A percentile compares a stretch with the other conserved stretches of the same genome.
phyloP scores from a whole-genome alignment of 306 rosid species.

The Castanea sativa region DNA sequence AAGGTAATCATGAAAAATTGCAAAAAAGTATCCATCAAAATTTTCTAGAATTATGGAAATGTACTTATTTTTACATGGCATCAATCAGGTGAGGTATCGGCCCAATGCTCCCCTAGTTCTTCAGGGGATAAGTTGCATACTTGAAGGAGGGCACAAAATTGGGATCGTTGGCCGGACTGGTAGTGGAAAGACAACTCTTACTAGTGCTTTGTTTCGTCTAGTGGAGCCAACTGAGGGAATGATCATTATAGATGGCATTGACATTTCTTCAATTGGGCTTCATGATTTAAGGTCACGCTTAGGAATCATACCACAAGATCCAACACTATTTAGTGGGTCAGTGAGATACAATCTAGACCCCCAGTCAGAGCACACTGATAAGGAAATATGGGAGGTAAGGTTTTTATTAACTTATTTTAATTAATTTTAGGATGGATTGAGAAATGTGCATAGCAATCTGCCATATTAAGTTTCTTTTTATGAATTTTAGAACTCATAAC shows the following conservation, averaged over 20 bases:
- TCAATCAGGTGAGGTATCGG: slow-evolving; percentile 46
- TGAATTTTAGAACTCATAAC: no score
- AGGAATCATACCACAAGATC: slow-evolving; percentile 58
- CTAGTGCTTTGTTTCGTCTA: slow-evolving; percentile 70
- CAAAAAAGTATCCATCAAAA: neutral
- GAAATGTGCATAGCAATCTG: no score
- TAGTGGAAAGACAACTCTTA: slow-evolving; percentile 56
- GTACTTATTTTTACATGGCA: no score
- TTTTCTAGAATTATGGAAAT: neutral
- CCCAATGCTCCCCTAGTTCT: slow-evolving; percentile 48
- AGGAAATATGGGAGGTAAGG: slow-evolving; percentile 48
- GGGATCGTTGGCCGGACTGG: slow-evolving; percentile 55
- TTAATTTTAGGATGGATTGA: no score
- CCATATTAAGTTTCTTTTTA: no score
- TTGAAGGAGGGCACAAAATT: slow-evolving; percentile 53
- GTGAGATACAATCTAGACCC: slow-evolving; percentile 25
- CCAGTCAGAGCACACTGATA: slow-evolving; percentile 38
- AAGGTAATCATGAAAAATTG: slow-evolving; percentile 30
- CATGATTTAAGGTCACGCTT: slow-evolving; percentile 79
- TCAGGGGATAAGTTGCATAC: slow-evolving; percentile 42
- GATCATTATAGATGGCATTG: slow-evolving; percentile 69
- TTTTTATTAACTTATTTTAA: no score
- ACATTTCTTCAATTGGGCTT: slow-evolving; percentile 71
- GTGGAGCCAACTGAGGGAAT: no score
- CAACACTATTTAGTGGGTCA: slow-evolving; percentile 28